These are phyloP conservation scores for Saccharomycodes ludwigii DNA, from an alignment of 805 yeast genomes.

Conservation along the genomic window DNA sequence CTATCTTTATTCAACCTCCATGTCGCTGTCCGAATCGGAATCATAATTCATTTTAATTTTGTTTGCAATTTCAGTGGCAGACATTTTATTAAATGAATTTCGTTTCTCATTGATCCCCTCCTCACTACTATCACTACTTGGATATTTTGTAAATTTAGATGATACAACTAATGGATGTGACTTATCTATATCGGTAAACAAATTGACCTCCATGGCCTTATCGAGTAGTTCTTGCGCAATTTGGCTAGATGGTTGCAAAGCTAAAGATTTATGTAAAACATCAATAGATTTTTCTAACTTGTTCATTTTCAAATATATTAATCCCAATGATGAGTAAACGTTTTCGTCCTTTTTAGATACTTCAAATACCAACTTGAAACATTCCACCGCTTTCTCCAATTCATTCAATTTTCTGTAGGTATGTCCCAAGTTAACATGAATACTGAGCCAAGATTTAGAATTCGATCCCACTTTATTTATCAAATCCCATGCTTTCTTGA, in stretches of 20 bases:
- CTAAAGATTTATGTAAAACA: constrained; percentile 67
- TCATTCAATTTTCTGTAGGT: constrained; percentile 61
- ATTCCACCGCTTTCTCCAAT: constrained; percentile 53
- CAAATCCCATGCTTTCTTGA: constrained; percentile 58
- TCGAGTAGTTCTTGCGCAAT: constrained; percentile 72
- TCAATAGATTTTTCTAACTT: constrained; percentile 57
- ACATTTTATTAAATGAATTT: constrained; percentile 1
- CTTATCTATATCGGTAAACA: constrained; percentile 14
- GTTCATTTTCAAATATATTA: constrained; percentile 63
- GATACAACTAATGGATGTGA: constrained; percentile 20
- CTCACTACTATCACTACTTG: constrained; percentile 7
- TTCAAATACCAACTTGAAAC: constrained; percentile 65
- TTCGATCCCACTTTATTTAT: constrained; percentile 63
- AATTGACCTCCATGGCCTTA: constrained; percentile 61
- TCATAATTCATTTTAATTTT: background rate
- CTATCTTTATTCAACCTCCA: background rate
- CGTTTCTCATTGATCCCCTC: constrained; percentile 2
- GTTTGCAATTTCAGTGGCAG: constrained; percentile 1
- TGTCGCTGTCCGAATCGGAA: background rate
- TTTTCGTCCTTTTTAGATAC: constrained; percentile 62
- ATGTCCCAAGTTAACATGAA: constrained; percentile 80
- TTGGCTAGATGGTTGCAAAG: constrained; percentile 68
- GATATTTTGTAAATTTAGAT: constrained; percentile 12
- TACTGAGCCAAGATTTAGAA: constrained; percentile 72
- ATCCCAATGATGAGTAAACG: constrained; percentile 72